These are phyloP conservation scores for Yueomyces sp. DNA, from an alignment of 1,139 yeast genomes.

Conservation along the genomic window DNA sequence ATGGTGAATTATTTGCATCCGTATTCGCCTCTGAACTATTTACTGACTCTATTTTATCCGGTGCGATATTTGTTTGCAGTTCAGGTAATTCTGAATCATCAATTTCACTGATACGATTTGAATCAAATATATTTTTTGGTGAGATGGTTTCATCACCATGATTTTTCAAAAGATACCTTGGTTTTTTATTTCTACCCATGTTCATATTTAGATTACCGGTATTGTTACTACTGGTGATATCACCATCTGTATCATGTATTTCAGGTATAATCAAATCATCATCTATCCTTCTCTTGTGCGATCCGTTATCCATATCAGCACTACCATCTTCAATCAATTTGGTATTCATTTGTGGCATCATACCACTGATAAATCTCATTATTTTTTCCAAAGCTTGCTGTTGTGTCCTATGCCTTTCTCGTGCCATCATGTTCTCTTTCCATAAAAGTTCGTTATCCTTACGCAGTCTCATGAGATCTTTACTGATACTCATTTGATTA, in stretches of 20 bases:
- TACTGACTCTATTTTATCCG: too few relatives aligned
- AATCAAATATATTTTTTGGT: conserved; percentile 1
- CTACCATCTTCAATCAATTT: conserved; percentile 29
- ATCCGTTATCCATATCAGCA: too few relatives aligned
- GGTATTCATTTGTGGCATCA: conserved; percentile 47
- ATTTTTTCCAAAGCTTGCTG: conserved; percentile 82
- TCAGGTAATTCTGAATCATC: background rate
- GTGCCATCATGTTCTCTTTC: conserved; percentile 73
- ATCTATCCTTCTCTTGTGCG: too few relatives aligned
- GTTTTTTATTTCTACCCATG: conserved; percentile 3
- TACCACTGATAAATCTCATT: conserved; percentile 73
- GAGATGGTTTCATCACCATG: conserved; percentile 1
- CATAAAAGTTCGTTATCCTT: conserved; percentile 83
- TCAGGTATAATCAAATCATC: conserved; percentile 1
- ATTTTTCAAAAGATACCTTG: conserved; percentile 17
- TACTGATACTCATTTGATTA: conserved; percentile 70
- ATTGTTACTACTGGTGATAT: conserved; percentile 2
- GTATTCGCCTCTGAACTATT: background rate
- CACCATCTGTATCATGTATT: conserved; percentile 3
- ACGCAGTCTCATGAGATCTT: conserved; percentile 69
- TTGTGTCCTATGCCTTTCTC: conserved; percentile 79
- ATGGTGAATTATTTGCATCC: background rate
- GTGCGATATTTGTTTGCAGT: too few relatives aligned
- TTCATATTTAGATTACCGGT: background rate
- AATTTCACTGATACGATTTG: background rate